phyloP scores from a whole-genome alignment of 139 green algal species.

The Auxenochlorella pyrenoidosa region DNA sequence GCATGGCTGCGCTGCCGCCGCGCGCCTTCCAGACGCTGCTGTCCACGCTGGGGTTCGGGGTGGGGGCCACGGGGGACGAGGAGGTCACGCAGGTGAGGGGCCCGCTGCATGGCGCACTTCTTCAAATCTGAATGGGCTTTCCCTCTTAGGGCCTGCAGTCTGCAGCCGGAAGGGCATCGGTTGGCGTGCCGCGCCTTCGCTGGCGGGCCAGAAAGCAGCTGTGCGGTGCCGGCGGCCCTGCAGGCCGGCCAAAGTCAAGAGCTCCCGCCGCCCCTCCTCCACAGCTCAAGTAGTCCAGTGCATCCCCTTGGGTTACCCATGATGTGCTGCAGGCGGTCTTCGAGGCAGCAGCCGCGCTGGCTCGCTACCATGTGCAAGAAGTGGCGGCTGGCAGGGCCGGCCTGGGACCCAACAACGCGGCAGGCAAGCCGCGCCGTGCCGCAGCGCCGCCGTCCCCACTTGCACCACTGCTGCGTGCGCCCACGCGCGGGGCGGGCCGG shows the following conservation, averaged over 20 bases:
- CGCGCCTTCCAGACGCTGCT: slow-evolving; percentile 63
- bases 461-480: not conserved
- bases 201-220: too few relatives aligned
- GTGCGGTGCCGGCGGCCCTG: too few relatives aligned
- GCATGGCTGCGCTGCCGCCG: slow-evolving; percentile 66
- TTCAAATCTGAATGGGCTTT: too few relatives aligned
- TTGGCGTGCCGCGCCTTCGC: too few relatives aligned
- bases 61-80: slow-evolving; percentile 44
- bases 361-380: slow-evolving; percentile 55
- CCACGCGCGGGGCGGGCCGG: too few relatives aligned
- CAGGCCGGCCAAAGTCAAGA: too few relatives aligned
- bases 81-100: slow-evolving; percentile 24
- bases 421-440: not conserved
- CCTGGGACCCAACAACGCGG: slow-evolving; percentile 21
- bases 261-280: too few relatives aligned
- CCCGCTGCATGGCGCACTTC: too few relatives aligned
- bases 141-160: too few relatives aligned
- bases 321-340: slow-evolving; percentile 52
- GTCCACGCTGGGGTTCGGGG: slow-evolving; percentile 68
- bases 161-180: too few relatives aligned
- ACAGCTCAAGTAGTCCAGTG: too few relatives aligned
- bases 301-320: too few relatives aligned
- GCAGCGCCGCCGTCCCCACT: not conserved
- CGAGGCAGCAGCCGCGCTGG: slow-evolving; percentile 54
- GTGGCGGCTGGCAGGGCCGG: slow-evolving; percentile 13